Base-by-base conservation (phyloP, 495 filamentous ascomycete species). In the Hypoxylon fuscum region DNA sequence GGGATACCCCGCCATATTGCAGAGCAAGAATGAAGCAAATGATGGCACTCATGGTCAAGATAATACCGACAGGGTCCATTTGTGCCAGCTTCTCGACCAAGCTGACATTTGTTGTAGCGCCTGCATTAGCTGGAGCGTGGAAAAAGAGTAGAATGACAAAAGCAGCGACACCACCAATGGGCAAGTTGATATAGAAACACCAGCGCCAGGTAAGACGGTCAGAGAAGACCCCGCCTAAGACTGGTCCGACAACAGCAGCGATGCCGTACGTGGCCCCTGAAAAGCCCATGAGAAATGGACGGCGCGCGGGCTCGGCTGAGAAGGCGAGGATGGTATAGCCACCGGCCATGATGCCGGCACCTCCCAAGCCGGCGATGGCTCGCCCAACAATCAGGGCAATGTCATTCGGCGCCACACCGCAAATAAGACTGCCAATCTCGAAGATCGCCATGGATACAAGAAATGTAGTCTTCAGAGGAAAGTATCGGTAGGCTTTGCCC, bases 141-240 rank as follows among this genome's bases (percentile, higher is more conserved):
- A 94, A 76, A 5, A 85, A 79, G 4, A 82, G 79, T 12, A 89
- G 87, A 0, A 93, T 74, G 3, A 44, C 37, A 2, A 68, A 31
- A 0, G 68, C 56, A 0, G 74, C 70, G 3, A 71, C 48, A 4
- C 15, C 79, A 22, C 76, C 78, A 18, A 81, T 38, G 2, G 79
- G 81, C 0, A 83, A 63, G 55, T 82, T 82, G 65, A 82, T 72
- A 41, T 78, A 82, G 58, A 83, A 83, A 60, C 81, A 82, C 80
- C 79, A 83, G 34, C 81, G 66, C 81, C 81, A 83, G 6, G 72
- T 72, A n/a, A 55, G 70, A 60, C 3, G 55, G 14, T 80, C 74
- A 0, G 83, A 84, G 48, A 87, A 84, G 0, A 74, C 79, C 2
- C 84, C 84, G 3, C 84, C 84, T 0, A 86, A 21, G 0, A 79